These are phyloP conservation scores for Trametes punicea DNA, from an alignment of 768 basidiomycete genomes.

Conservation along the genomic window DNA sequence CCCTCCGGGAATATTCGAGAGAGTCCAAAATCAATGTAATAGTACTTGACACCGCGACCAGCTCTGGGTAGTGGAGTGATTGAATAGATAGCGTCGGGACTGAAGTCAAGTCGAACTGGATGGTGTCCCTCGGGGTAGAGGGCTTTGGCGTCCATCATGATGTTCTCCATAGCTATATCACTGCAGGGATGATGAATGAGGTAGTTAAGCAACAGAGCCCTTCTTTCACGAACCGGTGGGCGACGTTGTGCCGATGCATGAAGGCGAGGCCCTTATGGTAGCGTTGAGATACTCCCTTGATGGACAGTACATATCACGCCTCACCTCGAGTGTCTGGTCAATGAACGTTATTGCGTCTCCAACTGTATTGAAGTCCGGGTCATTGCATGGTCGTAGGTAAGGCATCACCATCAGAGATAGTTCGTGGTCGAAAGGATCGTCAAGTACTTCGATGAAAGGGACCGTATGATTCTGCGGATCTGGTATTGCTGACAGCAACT, in stretches of 20 bases:
- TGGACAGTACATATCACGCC: background rate
- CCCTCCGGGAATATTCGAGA: constrained; percentile 17
- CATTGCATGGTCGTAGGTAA: constrained; percentile 25
- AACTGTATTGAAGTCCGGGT: constrained; percentile 25
- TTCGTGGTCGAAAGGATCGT: constrained; percentile 13
- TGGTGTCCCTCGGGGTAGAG: constrained; percentile 23
- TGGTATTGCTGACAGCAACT: background rate
- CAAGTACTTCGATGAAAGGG: constrained; percentile 20
- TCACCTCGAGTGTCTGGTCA: constrained; percentile 19
- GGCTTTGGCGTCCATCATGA: constrained; percentile 23
- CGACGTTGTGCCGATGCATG: constrained; percentile 24
- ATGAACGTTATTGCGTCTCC: constrained; percentile 24
- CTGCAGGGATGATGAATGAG: constrained; percentile 15
- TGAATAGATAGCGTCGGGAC: constrained; percentile 33
- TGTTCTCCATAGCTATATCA: constrained; percentile 18
- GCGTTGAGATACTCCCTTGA: background rate
- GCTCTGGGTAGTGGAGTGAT: constrained; percentile 32
- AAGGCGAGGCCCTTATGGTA: constrained; percentile 22
- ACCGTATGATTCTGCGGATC: constrained; percentile 26
- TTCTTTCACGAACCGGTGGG: constrained; percentile 20
- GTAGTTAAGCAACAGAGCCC: background rate
- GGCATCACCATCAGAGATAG: constrained; percentile 25
- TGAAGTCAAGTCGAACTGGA: constrained; percentile 26
- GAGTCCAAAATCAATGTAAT: constrained; percentile 25
- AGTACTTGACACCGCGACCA: constrained; percentile 33